Evolutionary conservation across 768 basidiomycete species (phyloP), one percentile per base, ranked within the genome.

Genomic region (Lenzites betulinus): DNA sequence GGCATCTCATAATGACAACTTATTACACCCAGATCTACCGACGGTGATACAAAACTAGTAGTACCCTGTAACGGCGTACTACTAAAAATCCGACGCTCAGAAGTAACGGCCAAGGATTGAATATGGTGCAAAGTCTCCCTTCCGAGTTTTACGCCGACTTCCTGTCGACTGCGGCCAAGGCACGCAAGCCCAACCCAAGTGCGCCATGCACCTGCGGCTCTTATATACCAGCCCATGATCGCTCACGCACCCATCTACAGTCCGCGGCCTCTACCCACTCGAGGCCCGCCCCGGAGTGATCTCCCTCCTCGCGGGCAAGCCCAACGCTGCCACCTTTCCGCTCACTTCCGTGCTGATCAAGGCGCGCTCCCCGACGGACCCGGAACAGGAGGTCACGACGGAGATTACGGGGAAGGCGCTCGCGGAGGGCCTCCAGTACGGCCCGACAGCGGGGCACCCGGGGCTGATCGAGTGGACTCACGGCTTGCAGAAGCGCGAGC

Each of bases 271-370:
- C 23, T 83, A 84, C 64, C 92, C 89, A 0, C 79, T 95, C 33
- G 96, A 98, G 74, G 78, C 79, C n/a, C 82, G 77, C 1, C 93
- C 95, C 0, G 92, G 91, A 0, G 73, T 93, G 54, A 86, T 95
- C 62, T 92, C 90, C 6, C 73, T 95, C 38, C 83, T 96, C 16
- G 95, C 95, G 0, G 96, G 97, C 39, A 94, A 95, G 83, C 80
- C 13, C 78, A 85, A 18, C 75, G 77, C 57, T 16, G 49, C 20
- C 80, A 83, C 26, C 83, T 83, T n/a, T 72, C 67, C 65, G 51
- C 51, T 69, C 58, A 57, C 66, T 54, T 58, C 66, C 52, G 49
- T 67, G 52, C 55, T 35, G 74, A 82, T 57, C 75, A 77, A 12
- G 70, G 75, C 11, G 85, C 87, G 51, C 81, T 96, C 35, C 77